Base-by-base conservation (phyloP, 176 grass and related monocot genomes). In the Cenchrus fungigraminus region DNA sequence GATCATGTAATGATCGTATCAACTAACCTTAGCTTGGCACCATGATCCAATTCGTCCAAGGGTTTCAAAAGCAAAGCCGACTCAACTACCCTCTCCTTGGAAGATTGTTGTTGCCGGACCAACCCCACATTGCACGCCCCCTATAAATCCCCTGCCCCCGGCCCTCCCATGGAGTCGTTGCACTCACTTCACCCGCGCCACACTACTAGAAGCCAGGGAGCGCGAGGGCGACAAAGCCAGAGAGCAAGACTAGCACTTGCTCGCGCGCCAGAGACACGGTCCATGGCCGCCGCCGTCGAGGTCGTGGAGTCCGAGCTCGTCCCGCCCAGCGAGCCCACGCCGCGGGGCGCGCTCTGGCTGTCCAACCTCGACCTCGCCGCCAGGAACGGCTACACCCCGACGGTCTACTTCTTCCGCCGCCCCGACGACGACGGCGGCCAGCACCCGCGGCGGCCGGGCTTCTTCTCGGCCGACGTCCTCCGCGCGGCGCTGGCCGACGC, bases 331-430 rank as follows among this genome's bases (percentile, higher is more conserved):
- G 80, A 89, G 71, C 34, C 59, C 49, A 94, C 92, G 28, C 87
- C 89, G 51, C 85, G 62, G 76, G 54, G 37, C 16, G 49, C 83
- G 56, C 76, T 94, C 32, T 94, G 92, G 92, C 50, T 89, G 7
- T 94, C 92, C 79, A 94, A 94, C 84, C 80, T 94, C 62, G 92
- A 94, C 80, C 63, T 94, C 11, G 81, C 84, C 25, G 92, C 80
- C 12, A 42, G 89, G 34, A 80, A 82, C 66, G 77, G 79, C 28
- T 84, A 94, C 80, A 89, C 84, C 12, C 68, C 92, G 10, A 89
- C 85, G 51, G 80, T 94, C 32, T 94, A 91, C 80, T 91, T 94
- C 57, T 91, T 89, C 87, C 80, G 84, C 17, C 57, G 68, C 1
- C 70, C 78, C 29, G 8, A 19, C 7, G 43, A 17, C 44, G 12